Conservation (phyloP, 805 yeast genomes). For the Lachancea quebecensis region DNA sequence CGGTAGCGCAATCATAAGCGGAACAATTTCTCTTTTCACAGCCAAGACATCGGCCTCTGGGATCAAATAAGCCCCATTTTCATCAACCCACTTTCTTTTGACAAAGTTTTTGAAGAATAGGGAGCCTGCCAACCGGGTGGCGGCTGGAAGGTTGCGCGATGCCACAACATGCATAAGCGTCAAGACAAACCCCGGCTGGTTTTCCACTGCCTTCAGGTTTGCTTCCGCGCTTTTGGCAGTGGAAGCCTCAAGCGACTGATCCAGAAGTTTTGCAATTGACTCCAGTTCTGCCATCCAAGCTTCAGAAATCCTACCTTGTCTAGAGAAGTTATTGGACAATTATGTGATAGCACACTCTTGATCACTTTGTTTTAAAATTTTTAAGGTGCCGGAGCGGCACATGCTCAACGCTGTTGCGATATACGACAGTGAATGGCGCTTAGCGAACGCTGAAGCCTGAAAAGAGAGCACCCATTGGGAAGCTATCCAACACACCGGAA, state of each 20-base stretch:
- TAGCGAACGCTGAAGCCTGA: slow-evolving; percentile 3
- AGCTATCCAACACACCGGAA: slow-evolving; percentile 1
- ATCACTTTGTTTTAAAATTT: not conserved
- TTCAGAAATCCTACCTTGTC: too few relatives aligned
- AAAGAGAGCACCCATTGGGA: not conserved
- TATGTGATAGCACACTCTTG: too few relatives aligned
- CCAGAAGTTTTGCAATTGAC: slow-evolving; percentile 47
- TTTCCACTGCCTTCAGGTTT: slow-evolving; percentile 55
- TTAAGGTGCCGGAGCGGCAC: not conserved
- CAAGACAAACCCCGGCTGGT: slow-evolving; percentile 66
- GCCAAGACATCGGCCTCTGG: slow-evolving; percentile 53
- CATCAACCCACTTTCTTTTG: slow-evolving; percentile 83
- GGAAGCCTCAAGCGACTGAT: slow-evolving; percentile 58
- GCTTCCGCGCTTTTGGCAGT: slow-evolving; percentile 64
- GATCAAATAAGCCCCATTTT: slow-evolving; percentile 71
- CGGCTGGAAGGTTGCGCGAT: slow-evolving; percentile 41
- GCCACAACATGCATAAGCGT: slow-evolving; percentile 74
- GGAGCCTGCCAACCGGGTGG: slow-evolving; percentile 80
- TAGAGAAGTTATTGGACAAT: too few relatives aligned
- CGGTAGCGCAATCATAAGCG: slow-evolving; percentile 81
- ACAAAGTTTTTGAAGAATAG: slow-evolving; percentile 84
- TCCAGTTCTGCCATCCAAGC: slow-evolving; percentile 41
- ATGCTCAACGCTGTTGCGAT: not conserved
- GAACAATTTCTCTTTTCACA: slow-evolving; percentile 70
- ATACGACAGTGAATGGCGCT: not conserved